These are phyloP conservation scores for Capronia epimyces DNA, from an alignment of 2,329 filamentous ascomycete genomes.

Conservation along the genomic window DNA sequence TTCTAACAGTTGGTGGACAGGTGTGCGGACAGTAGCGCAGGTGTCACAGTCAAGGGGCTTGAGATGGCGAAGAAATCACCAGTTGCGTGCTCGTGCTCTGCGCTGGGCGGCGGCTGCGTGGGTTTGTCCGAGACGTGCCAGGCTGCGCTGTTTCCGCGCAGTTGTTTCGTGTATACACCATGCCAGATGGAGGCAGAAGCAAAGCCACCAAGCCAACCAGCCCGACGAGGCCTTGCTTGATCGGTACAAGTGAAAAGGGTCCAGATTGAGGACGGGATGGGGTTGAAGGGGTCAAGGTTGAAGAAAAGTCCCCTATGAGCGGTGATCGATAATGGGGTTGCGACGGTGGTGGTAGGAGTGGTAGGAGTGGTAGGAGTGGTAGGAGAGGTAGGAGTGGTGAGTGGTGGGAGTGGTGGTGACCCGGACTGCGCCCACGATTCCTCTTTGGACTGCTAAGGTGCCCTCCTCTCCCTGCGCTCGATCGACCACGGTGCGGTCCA, in stretches of 20 bases:
- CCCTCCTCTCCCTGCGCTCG: neutral
- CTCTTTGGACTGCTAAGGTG: neutral
- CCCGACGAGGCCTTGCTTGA: constrained; percentile 3
- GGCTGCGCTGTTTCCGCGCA: neutral
- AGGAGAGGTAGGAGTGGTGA: neutral
- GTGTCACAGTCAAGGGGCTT: too few relatives aligned
- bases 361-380: neutral
- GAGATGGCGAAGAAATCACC: too few relatives aligned
- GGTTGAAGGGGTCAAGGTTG: neutral
- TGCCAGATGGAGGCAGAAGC: constrained; percentile 14
- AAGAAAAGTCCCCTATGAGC: neutral
- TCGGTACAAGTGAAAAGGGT: constrained; percentile 7
- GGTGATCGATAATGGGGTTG: neutral
- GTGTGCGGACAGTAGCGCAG: neutral
- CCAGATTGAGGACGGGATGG: neutral
- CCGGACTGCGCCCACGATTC: neutral
- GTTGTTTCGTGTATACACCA: constrained; percentile 12
- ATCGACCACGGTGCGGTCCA: neutral
- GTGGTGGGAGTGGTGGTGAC: neutral
- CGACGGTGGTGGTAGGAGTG: neutral
- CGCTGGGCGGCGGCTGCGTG: too few relatives aligned
- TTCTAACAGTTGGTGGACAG: too few relatives aligned
- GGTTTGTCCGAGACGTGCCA: neutral
- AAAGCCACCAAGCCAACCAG: neutral
- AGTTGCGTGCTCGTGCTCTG: too few relatives aligned